Base-by-base conservation (phyloP, 164 flowering plant genomes). In the Chimonanthus salicifolius region DNA sequence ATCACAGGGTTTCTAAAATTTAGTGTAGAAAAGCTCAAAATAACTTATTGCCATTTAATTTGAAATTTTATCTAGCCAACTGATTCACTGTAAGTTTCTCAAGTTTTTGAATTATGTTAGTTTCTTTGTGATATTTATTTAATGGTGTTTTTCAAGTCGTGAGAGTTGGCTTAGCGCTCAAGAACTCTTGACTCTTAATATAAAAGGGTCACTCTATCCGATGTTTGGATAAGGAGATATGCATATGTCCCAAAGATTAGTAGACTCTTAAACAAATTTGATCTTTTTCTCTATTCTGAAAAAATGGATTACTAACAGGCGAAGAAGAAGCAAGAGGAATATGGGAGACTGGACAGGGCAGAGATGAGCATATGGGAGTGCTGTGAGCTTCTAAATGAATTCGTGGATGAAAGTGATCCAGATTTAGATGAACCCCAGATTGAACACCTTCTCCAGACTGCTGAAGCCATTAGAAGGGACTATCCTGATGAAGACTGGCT, bases 401-500 rank as follows among this genome's bases (percentile, higher is more conserved):
- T 75, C 49, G 83, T 82, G 2, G 86, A 84, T 62, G 84, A 84
- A 46, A 84, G 83, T 62, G 86, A 84, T 58, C 87, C 85, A 0
- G 87, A 84, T 50, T 75, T 84, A 6, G 85, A 84, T 47, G 85
- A 84, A 48, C 87, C 87, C 13, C 87, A 84, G 58, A 82, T 84
- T 9, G 80, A 84, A 20, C 85, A 82, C 71, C 80, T 80, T 15
- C 80, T 84, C 45, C 87, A 84, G 60, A 72, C 81, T 0, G 84
- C 85, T 7, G 85, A 84, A 71, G 87, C 87, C 44, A 81, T 84
- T 33, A 63, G 81, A 58, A 80, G 69, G 74, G 87, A 84, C 69
- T 82, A 84, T 67, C 87, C 87, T 3, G 54, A 80, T 70, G 75
- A 84, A 72, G 87, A 82, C 60, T 84, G 87, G 87, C 71, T 84